Base-by-base conservation (phyloP, 306 rosid genomes). In the Dalbergia oliveri region DNA sequence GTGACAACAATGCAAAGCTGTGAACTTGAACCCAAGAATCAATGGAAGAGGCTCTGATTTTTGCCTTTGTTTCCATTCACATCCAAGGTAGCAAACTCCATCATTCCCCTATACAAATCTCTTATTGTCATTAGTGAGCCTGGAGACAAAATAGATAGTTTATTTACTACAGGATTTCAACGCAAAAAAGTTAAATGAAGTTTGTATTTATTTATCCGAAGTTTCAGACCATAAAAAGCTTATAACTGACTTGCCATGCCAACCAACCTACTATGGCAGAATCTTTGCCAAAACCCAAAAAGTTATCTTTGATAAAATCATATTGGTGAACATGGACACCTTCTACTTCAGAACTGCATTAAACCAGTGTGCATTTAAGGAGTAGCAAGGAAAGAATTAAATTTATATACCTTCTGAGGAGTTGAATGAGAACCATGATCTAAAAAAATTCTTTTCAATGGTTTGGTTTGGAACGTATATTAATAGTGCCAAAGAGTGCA, bases 221-320 rank as follows among this genome's bases (percentile, higher is more conserved):
- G 23, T 21, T 21, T 75, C 15, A 56, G 44, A 66, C 4, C 1
- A 72, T 39, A 49, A 45, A 23, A 56, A 73, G 18, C 44, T 16
- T 41, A 33, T 31, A 43, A 16, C 18, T n/a, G 63, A 82, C 97
- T 86, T 86, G 92, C 98, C 92, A 90, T 21, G 1, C 23, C 1
- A 21, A 18, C 97, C 97, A 94, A 73, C 97, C 90, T n/a, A 87
- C 71, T 43, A 94, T n/a, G 49, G 75, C 74, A 68, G 89, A 90
- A 59, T 88, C 88, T 88, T 90, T 86, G 71, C 97, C 92, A 0
- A 90, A 67, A 35, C 97, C 97, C 45, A 41, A 67, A 78, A 89
- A 94, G 67, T 88, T 97, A 5, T 84, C 94, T 80, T 59, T 88
- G 79, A 94, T 88, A 83, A 94, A 94, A 64, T 73, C 89, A 84